Evolutionary conservation across 257 asterid species (phyloP), one percentile per base, ranked within the genome.

Genomic region (Nicotiana undulata): DNA sequence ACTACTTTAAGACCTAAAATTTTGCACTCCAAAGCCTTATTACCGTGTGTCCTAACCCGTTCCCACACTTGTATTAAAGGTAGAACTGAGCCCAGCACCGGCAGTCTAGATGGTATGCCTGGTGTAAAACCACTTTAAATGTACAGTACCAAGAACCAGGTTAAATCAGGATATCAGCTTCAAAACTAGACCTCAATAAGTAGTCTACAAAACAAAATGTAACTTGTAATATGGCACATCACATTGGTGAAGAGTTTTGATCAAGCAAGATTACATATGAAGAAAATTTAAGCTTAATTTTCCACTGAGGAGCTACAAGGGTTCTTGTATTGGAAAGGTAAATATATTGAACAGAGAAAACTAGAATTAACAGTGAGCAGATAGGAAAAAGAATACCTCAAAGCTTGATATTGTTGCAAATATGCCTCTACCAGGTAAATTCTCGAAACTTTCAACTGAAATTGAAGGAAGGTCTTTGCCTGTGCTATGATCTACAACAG

Each of bases 391-490:
- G 79, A 85, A 60, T 92, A 96, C 98, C 99, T 96, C 91, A 75
- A 79, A 84, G 87, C 94, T 91, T 56, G 95, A 92, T 82, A 96
- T 82, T 52, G 98, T 96, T 15, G 98, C 99, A 65, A 84, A 86
- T 52, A 96, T 95, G 86, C 98, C 98, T 84, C 97, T 91, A 63
- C 99, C 99, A 81, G 99, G 99, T 44, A 96, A 82, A 86, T 92
- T 96, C 89, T 94, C 98, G 34, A 96, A 94, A 82, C 86, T 92
- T 83, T 96, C 98, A 81, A 96, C 95, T 82, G 90, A 92, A 83
- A 96, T 93, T 58, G 94, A 85, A 60, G 99, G 99, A 81, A 96
- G 98, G 84, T 96, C 97, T 89, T 96, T 88, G 84, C 98, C 98
- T 20, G 88, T 63, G 85, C 99, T 92, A 85, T 94, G 99, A 85